A percentile compares a stretch with the other conserved stretches of the same genome.
Evolutionary conservation across 768 basidiomycete species (phyloP).

Genomic region (Mycena chlorophos): DNA sequence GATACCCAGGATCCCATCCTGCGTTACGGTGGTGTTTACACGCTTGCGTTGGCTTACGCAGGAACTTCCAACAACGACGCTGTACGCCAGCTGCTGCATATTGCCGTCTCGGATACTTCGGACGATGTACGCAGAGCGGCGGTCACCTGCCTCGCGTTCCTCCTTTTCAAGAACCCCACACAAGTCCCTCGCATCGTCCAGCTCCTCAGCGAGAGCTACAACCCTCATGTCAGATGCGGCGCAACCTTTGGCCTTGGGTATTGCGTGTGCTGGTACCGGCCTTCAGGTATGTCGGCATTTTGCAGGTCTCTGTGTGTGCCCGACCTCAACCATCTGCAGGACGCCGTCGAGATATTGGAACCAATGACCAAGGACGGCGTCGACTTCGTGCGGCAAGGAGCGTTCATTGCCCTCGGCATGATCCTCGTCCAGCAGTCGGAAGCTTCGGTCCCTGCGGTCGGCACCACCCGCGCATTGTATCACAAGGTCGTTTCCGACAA

Average conservation of each 20-base stretch:
- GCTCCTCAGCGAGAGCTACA: slow-evolving; percentile 95
- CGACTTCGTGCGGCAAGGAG: slow-evolving; percentile 98
- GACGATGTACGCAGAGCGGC: slow-evolving; percentile 97
- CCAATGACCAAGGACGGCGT: slow-evolving; percentile 98
- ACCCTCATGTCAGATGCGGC: slow-evolving; percentile 96
- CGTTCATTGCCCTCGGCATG: slow-evolving; percentile 94
- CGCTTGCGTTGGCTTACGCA: slow-evolving; percentile 93
- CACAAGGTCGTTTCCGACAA: slow-evolving; percentile 91
- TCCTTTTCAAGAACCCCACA: slow-evolving; percentile 93
- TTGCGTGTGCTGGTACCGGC: slow-evolving; percentile 96
- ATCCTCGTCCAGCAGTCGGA: slow-evolving; percentile 96
- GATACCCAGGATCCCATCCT: slow-evolving; percentile 83
- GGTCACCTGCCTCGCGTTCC: slow-evolving; percentile 92
- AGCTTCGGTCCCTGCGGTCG: slow-evolving; percentile 79
- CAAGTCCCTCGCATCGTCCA: slow-evolving; percentile 98
- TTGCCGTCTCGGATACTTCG: slow-evolving; percentile 97
- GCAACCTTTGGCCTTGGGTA: slow-evolving; percentile 94
- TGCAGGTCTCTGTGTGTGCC: neutral
- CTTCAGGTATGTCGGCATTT: slow-evolving; percentile 59
- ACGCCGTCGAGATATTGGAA: slow-evolving; percentile 94
- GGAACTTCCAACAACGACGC: slow-evolving; percentile 95
- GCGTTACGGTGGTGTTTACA: slow-evolving; percentile 97
- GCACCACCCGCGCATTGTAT: slow-evolving; percentile 81
- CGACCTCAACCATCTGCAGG: slow-evolving; percentile 45
- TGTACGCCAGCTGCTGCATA: slow-evolving; percentile 86